Evolutionary conservation across 345 rosid genomes (phyloP), one percentile per base, ranked within the genome.

Genomic region (Mangifera indica): DNA sequence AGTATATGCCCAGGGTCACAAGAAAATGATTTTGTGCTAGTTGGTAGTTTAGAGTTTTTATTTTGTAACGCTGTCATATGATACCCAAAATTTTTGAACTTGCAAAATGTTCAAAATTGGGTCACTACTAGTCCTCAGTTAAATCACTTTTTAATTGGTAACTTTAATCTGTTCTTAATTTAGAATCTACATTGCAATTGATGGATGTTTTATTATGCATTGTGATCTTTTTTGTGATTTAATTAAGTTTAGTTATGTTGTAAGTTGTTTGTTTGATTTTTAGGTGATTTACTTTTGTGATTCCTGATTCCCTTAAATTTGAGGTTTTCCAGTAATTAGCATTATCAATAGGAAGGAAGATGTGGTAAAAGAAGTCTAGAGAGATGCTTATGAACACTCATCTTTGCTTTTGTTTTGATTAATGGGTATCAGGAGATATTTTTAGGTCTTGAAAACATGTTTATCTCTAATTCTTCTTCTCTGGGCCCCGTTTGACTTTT

Each of bases 31-130:
- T 49, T 15, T 9, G n/a, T 37, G 22, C 44, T 18, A 10, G 49
- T 62, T 18, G 24, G 40, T 40, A 34, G 9, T 48, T 64, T 48
- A 66, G 58, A 57, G 69, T 49, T 66, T 49, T 21, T 67, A n/a
- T 12, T n/a, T 40, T 67, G 32, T 55, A 32, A 68, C 3, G 12
- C 63, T 55, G 22, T 55, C 11, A 21, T 66, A 51, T 12, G 46
- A 20, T 40, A 18, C 8, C 17, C 12, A 13, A 51, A n/a, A 37
- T 29, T 54, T 13, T 32, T 17, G 29, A 51, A 5, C 46, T 65
- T 40, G 45, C 46, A 55, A 6, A 22, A 69, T 69, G 13, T 56
- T 12, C 42, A 18, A 56, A 55, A 14, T 24, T 54, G 72, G 12
- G 6, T 34, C 17, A 37, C 49, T 13, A 7, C 40, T 37, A 25